These are phyloP conservation scores for Taiwanofungus camphoratus DNA, from an alignment of 1,284 basidiomycete species.

Conservation along the genomic window DNA sequence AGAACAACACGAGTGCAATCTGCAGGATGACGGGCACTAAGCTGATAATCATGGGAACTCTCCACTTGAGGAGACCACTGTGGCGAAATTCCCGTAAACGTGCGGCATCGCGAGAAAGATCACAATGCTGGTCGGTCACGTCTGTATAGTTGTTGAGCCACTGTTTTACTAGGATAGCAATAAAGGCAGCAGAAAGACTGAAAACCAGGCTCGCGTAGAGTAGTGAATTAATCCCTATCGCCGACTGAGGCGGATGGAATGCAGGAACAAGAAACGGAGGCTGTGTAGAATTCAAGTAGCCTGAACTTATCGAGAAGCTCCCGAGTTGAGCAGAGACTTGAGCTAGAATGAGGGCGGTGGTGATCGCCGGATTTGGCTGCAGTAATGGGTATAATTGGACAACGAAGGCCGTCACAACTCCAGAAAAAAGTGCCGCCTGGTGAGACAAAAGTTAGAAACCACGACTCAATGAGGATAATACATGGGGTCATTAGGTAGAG, in stretches of 20 bases:
- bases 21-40: slow-evolving; percentile 20
- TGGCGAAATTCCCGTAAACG: slow-evolving; percentile 18
- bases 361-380: slow-evolving; percentile 12
- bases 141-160: slow-evolving; percentile 20
- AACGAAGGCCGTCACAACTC: slow-evolving; percentile 21
- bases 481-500: too few relatives aligned
- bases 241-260: not conserved
- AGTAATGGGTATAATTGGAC: slow-evolving; percentile 19
- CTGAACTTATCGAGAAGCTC: not conserved
- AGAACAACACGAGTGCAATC: slow-evolving; percentile 20
- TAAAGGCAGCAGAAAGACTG: slow-evolving; percentile 20
- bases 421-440: slow-evolving; percentile 23
- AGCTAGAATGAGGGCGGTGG: not conserved
- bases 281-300: not conserved
- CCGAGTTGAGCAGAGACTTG: not conserved
- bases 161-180: slow-evolving; percentile 22
- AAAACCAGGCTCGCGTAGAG: slow-evolving; percentile 23
- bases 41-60: slow-evolving; percentile 17
- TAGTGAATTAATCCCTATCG: slow-evolving; percentile 18
- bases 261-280: not conserved
- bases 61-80: slow-evolving; percentile 16
- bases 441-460: too few relatives aligned
- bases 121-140: slow-evolving; percentile 8
- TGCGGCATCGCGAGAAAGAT: slow-evolving; percentile 15
- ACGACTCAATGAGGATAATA: too few relatives aligned